A percentile compares a stretch with the other conserved stretches of the same genome.
These are phyloP conservation scores for Lablab purpureus DNA, from an alignment of 306 rosid species.

Conservation along the genomic window DNA sequence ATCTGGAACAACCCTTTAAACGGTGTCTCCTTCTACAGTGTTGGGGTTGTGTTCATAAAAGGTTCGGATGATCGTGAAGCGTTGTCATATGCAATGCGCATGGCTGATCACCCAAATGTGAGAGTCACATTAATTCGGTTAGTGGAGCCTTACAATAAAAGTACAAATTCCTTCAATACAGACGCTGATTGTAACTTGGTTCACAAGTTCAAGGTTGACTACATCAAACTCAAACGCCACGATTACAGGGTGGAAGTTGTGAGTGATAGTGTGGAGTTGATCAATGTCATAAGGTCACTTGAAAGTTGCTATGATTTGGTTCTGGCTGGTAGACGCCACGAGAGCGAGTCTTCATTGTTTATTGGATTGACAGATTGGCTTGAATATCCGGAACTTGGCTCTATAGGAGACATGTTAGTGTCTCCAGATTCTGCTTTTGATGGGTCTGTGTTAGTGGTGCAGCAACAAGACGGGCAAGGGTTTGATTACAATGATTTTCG, in stretches of 20 bases:
- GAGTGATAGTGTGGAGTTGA: conserved; percentile 55
- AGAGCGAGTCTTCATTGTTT: conserved; percentile 45
- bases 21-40: conserved; percentile 15
- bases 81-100: conserved; percentile 52
- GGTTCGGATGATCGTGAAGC: conserved; percentile 79
- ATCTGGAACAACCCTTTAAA: not conserved
- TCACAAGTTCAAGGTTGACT: conserved; percentile 42
- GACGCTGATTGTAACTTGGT: conserved; percentile 48
- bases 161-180: not conserved
- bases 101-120: conserved; percentile 51
- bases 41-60: conserved; percentile 56
- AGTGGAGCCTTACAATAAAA: conserved; percentile 9
- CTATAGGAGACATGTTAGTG: conserved; percentile 61
- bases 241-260: conserved; percentile 53
- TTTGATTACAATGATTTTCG: not conserved
- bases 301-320: conserved; percentile 55
- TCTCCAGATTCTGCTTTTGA: conserved; percentile 48
- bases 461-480: conserved; percentile 52
- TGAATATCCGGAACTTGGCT: conserved; percentile 71
- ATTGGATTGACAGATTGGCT: conserved; percentile 61
- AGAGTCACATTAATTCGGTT: conserved; percentile 49
- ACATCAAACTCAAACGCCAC: conserved; percentile 26
- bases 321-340: conserved; percentile 67
- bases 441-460: conserved; percentile 63
- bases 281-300: conserved; percentile 49